Percentiles rank a stretch among this genome's conserved stretches.
phyloP scores from a whole-genome alignment of 108 stramenopile genomes.

The Poteriospumella lacustris region DNA sequence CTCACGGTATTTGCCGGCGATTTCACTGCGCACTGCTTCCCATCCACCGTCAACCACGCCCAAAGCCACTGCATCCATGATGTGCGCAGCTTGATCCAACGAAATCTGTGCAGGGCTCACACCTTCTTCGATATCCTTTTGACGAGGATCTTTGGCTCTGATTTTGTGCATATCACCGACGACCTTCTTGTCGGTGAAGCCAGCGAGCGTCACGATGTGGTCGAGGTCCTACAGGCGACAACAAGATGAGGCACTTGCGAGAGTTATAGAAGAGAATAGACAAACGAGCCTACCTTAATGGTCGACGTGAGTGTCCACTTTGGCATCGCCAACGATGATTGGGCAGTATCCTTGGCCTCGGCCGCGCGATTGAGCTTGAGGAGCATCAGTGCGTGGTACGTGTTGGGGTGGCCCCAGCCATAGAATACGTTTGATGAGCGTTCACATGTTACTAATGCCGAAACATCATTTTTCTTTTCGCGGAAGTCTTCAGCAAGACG shows the following conservation, averaged over 20 bases:
- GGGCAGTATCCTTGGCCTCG: conserved; percentile 2
- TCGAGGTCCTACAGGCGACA: conserved; percentile 1
- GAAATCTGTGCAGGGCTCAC: neutral
- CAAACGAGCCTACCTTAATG: neutral
- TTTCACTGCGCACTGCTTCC: neutral
- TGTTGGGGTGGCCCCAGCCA: neutral
- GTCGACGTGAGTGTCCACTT: neutral
- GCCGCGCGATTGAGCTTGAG: neutral
- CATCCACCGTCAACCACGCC: conserved; percentile 10
- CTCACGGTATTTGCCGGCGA: neutral
- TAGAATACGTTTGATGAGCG: neutral
- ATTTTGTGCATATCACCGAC: neutral
- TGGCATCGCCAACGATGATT: neutral
- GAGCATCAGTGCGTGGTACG: neutral
- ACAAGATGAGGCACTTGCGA: too few species aligned
- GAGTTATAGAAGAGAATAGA: neutral
- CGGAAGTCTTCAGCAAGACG: neutral
- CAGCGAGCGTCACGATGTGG: neutral
- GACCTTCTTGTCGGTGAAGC: neutral
- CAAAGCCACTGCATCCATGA: conserved; percentile 19
- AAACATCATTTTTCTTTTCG: neutral
- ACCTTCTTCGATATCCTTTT: conserved; percentile 12
- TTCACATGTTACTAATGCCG: conserved; percentile 22
- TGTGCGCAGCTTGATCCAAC: conserved; percentile 10
- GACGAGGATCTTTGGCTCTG: neutral